phyloP scores from a whole-genome alignment of 2,329 filamentous ascomycete genomes.

The Clonostachys rosea region DNA sequence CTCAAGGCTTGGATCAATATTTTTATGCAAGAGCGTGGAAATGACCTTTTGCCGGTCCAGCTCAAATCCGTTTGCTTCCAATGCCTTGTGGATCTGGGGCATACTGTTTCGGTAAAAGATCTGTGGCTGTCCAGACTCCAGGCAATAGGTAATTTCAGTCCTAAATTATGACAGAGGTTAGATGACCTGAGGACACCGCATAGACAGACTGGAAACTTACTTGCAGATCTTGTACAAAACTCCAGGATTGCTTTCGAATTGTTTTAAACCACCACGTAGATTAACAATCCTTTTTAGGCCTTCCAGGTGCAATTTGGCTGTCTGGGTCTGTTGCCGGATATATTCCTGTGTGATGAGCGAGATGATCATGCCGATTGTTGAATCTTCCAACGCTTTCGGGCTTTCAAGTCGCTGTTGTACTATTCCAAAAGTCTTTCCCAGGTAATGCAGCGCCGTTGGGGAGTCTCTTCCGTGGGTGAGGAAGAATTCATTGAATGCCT shows the following conservation, averaged over 20 bases:
- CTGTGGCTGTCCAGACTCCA: neutral
- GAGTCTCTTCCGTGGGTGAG: conserved; percentile 9
- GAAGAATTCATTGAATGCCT: conserved; percentile 11
- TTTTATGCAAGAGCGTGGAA: neutral
- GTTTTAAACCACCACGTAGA: conserved; percentile 35
- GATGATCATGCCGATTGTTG: conserved; percentile 11
- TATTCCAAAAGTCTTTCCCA: conserved; percentile 11
- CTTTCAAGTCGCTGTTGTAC: conserved; percentile 12
- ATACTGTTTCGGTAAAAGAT: neutral
- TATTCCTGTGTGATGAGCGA: conserved; percentile 9
- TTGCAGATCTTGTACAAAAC: conserved; percentile 2
- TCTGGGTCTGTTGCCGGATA: neutral
- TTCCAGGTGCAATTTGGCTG: conserved; percentile 33
- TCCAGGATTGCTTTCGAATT: neutral
- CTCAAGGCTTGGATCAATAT: neutral
- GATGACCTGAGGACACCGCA: too few species aligned
- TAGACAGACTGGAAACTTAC: neutral
- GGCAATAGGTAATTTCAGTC: neutral
- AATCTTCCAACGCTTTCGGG: conserved; percentile 13
- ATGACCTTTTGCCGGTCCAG: neutral
- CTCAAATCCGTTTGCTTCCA: neutral
- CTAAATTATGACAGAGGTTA: neutral
- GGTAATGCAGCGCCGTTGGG: conserved; percentile 9
- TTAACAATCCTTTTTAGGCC: conserved; percentile 34
- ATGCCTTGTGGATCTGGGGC: neutral